Base-by-base conservation (phyloP, 2,329 filamentous ascomycete species). In the Hypomyces rosellus region DNA sequence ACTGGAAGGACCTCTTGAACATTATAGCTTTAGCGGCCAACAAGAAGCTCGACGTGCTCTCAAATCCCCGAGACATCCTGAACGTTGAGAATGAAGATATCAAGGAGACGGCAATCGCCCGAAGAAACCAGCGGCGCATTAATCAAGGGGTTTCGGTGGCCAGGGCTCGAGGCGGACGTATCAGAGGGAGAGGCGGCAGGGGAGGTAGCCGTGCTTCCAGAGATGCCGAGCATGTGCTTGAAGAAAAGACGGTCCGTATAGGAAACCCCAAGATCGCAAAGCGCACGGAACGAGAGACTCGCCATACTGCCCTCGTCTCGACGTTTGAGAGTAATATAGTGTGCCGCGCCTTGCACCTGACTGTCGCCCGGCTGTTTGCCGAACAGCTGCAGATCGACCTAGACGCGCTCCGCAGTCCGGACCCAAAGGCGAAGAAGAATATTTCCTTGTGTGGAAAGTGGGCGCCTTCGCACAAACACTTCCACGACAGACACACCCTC, bases 1-100 rank as follows among this genome's bases (percentile, higher is more conserved):
- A 82, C 63, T 84, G 78, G 78, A 82, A 83, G 55, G 79, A 83
- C 57, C 64, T 82, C 3, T 64, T 82, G 2, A 83, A 82, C 55
- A 68, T 83, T 3, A 67, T 83, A 0, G 74, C 70, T 1, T 67
- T 84, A 2, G 72, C 73, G 1, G 74, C 69, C 20, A 74, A 78
- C 46, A 65, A 68, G 18, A 66, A 74, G 58, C 68, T 83, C 12
- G 62, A 68, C 13, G 66, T 67, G 5, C 58, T 71, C 12, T 65
- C 66, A 2, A 56, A 76, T 25, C 72, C 72, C 2, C 56, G 55
- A 1, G 59, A 66, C 1, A 57, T 78, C 5, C 61, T 78, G 15
- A 75, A 74, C 48, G 61, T 65, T 5, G 59, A 68, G 55, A 63
- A 60, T 39, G 58, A 50, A 25, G 53, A 46, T 0, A 62, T 65